Conservation (phyloP, 164 flowering plant species). For the Berberis vulgaris region DNA sequence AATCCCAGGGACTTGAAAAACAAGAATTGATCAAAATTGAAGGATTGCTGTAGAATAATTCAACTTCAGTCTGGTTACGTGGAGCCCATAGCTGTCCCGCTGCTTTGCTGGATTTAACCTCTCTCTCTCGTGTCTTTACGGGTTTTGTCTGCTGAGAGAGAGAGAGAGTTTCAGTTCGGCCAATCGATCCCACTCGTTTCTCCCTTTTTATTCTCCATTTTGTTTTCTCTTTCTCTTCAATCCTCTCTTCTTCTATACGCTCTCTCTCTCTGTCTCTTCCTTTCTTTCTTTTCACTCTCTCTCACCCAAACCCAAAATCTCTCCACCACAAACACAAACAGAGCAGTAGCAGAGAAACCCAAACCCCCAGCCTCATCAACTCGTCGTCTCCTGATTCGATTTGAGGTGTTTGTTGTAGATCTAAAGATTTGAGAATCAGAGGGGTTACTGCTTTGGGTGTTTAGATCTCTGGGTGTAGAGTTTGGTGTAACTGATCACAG, state of each 20-base stretch:
- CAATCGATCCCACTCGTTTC: background rate
- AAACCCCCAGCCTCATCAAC: no score
- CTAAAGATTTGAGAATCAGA: no score
- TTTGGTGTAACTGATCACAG: background rate
- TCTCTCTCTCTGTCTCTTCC: background rate
- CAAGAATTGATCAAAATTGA: no score
- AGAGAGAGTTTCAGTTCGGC: background rate
- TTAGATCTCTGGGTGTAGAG: no score
- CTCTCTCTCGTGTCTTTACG: conserved; percentile 16
- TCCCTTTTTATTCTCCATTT: background rate
- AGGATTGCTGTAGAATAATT: background rate
- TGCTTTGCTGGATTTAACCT: conserved; percentile 22
- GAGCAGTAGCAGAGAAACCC: background rate
- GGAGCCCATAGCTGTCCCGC: conserved; percentile 15
- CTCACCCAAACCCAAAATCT: background rate
- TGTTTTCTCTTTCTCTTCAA: background rate
- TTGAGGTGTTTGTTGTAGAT: no score
- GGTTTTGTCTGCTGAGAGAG: conserved; percentile 14
- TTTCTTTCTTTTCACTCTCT: background rate
- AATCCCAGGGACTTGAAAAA: no score
- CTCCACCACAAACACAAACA: background rate
- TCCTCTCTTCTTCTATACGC: background rate
- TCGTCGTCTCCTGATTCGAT: no score
- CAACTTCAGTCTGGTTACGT: background rate
- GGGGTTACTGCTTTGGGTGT: no score